These are phyloP conservation scores for Cryphonectria parasitica DNA, from an alignment of 2,329 filamentous ascomycete genomes.

Conservation along the genomic window DNA sequence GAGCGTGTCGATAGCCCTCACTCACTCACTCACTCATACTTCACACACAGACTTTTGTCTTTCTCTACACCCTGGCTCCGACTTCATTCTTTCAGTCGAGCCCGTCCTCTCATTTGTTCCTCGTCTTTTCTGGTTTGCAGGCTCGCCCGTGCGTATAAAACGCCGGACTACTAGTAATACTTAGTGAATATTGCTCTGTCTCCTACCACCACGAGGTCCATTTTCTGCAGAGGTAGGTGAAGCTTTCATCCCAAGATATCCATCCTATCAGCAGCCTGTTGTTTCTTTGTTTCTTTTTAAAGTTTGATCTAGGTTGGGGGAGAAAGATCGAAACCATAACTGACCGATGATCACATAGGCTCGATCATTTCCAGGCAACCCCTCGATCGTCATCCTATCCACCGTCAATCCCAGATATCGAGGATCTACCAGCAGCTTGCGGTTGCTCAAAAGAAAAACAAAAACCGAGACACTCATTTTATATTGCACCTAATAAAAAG, in stretches of 20 bases:
- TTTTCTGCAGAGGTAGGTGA: constrained; percentile 26
- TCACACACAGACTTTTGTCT: background rate
- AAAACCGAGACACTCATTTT: constrained; percentile 17
- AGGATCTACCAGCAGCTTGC: constrained; percentile 16
- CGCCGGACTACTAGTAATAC: constrained; percentile 21
- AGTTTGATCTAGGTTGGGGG: background rate
- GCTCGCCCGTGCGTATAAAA: constrained; percentile 5
- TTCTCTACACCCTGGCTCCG: constrained; percentile 41
- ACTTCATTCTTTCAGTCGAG: constrained; percentile 54
- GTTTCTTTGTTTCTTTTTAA: background rate
- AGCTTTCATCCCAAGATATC: background rate
- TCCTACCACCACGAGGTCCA: constrained; percentile 23
- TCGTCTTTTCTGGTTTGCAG: constrained; percentile 15
- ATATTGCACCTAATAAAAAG: constrained; percentile 1
- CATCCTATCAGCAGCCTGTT: background rate
- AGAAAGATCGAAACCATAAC: background rate
- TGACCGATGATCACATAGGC: constrained; percentile 23
- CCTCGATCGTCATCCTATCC: constrained; percentile 8
- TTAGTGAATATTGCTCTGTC: constrained; percentile 20
- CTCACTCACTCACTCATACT: background rate
- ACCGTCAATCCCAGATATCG: constrained; percentile 17
- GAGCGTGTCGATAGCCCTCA: constrained; percentile 17
- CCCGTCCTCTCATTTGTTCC: constrained; percentile 49
- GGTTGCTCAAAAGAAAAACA: background rate
- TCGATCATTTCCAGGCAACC: constrained; percentile 11